Conservation (phyloP, 2,329 filamentous ascomycete genomes). For the Sarocladium strictum region DNA sequence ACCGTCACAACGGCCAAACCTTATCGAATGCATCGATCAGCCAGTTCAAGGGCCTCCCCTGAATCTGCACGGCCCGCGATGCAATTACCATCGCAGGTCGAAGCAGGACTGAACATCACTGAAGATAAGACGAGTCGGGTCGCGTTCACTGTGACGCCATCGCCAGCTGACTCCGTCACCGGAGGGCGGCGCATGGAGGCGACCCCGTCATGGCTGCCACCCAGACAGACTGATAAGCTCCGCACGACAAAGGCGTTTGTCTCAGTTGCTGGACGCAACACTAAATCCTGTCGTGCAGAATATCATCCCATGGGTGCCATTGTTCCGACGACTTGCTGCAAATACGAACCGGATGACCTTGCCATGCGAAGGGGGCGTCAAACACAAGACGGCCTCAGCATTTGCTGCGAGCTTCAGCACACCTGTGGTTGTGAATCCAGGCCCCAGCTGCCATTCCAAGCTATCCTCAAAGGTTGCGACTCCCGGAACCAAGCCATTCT, state of each 20-base stretch:
- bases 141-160: slow-evolving; percentile 3
- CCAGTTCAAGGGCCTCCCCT: not conserved
- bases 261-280: not conserved
- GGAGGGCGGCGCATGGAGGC: not conserved
- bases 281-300: no score
- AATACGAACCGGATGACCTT: not conserved
- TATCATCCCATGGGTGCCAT: no score
- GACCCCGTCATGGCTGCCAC: not conserved
- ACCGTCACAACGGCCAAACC: not conserved
- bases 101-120: not conserved
- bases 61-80: not conserved
- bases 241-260: not conserved
- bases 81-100: not conserved
- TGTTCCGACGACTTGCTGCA: not conserved
- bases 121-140: not conserved
- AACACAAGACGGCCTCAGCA: not conserved
- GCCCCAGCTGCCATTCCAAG: not conserved
- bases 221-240: not conserved
- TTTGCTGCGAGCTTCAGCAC: no score
- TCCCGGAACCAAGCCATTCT: not conserved
- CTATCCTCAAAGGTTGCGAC: not conserved
- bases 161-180: slow-evolving; percentile 5
- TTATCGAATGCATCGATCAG: not conserved
- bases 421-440: not conserved
- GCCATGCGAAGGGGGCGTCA: not conserved